phyloP scores from a whole-genome alignment of 2,329 filamentous ascomycete genomes.

The Sordariomycetes sp. region DNA sequence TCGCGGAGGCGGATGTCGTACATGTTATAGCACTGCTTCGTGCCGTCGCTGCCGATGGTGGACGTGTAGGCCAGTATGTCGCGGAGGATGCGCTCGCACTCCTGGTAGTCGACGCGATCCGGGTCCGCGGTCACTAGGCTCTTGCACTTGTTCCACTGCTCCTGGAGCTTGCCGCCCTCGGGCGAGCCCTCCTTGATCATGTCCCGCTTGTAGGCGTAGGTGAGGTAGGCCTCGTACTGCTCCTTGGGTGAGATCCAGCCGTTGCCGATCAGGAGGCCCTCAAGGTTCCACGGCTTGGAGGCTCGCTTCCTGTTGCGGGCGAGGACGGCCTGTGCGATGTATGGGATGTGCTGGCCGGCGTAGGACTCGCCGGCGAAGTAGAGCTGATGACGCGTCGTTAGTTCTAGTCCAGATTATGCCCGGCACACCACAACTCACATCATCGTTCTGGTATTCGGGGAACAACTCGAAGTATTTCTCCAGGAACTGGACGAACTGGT shows the following conservation, averaged over 20 bases:
- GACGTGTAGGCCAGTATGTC: slow-evolving; percentile 58
- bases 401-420: neutral
- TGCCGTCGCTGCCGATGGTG: slow-evolving; percentile 32
- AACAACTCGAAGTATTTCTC: slow-evolving; percentile 88
- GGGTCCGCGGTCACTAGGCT: slow-evolving; percentile 39
- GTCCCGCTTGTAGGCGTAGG: slow-evolving; percentile 67
- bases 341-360: slow-evolving; percentile 93
- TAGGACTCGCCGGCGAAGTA: slow-evolving; percentile 93
- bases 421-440: slow-evolving; percentile 46
- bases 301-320: slow-evolving; percentile 59
- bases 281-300: slow-evolving; percentile 58
- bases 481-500: slow-evolving; percentile 78
- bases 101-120: slow-evolving; percentile 49
- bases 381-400: slow-evolving; percentile 41
- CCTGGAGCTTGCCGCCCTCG: slow-evolving; percentile 53
- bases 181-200: slow-evolving; percentile 60
- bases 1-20: slow-evolving; percentile 89
- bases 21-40: slow-evolving; percentile 75
- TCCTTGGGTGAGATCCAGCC: slow-evolving; percentile 90
- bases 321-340: slow-evolving; percentile 85
- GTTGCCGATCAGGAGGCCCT: slow-evolving; percentile 87
- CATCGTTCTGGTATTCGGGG: slow-evolving; percentile 82
- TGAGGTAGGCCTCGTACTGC: slow-evolving; percentile 81
- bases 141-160: slow-evolving; percentile 58
- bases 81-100: slow-evolving; percentile 70